These are phyloP conservation scores for Carex cristatella DNA, from an alignment of 176 grass and related monocot genomes.

Conservation along the genomic window DNA sequence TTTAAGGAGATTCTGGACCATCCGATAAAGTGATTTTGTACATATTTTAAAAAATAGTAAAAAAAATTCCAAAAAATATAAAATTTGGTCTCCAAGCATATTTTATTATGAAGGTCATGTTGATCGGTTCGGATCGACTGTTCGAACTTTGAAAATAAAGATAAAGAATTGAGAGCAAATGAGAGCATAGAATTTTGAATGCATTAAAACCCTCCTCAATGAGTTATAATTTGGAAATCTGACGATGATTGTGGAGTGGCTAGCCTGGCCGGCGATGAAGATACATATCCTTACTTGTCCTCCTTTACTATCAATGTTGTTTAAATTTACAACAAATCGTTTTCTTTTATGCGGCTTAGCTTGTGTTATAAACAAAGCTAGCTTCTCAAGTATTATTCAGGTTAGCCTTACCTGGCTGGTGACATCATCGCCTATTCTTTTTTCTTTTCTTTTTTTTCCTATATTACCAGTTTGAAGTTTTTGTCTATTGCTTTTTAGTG, in stretches of 20 bases:
- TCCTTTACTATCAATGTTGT: conserved; percentile 77
- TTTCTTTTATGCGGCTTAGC: neutral
- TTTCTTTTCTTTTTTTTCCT: neutral
- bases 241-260: conserved; percentile 59
- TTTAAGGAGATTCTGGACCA: too few relatives aligned
- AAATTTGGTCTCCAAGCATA: too few relatives aligned
- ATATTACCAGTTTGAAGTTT: neutral
- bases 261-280: conserved; percentile 81
- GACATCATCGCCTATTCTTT: neutral
- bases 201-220: too few relatives aligned
- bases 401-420: neutral
- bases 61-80: too few relatives aligned
- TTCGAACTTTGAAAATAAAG: too few relatives aligned
- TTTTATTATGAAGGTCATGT: too few relatives aligned
- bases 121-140: too few relatives aligned
- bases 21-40: too few relatives aligned
- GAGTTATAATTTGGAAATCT: conserved; percentile 33
- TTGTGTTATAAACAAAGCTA: neutral
- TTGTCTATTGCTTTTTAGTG: neutral
- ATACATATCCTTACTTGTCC: conserved; percentile 80
- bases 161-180: too few relatives aligned
- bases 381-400: neutral
- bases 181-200: too few relatives aligned
- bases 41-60: too few relatives aligned
- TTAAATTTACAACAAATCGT: conserved; percentile 23